These are phyloP conservation scores for Phytophthora syringae DNA, from an alignment of 352 stramenopile species.

Conservation along the genomic window DNA sequence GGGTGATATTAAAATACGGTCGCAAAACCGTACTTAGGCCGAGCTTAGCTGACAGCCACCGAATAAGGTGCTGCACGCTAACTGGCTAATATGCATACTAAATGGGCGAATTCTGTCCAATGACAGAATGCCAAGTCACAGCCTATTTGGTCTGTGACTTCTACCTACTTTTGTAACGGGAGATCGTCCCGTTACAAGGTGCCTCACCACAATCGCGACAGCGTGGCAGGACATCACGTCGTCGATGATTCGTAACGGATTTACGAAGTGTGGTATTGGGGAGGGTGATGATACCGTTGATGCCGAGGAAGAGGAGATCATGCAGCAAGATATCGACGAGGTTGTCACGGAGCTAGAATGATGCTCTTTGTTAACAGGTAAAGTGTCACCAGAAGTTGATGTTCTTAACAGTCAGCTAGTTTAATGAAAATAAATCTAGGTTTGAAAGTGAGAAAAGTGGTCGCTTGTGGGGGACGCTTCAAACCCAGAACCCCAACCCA, in stretches of 20 bases:
- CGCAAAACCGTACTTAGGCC: no score
- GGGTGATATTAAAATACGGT: no score
- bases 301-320: neutral
- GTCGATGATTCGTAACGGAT: neutral
- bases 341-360: neutral
- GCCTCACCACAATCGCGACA: no score
- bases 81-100: no score
- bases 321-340: neutral
- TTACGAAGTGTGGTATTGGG: neutral
- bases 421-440: neutral
- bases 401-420: neutral
- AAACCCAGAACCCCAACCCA: no score
- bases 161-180: no score
- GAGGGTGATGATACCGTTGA: neutral
- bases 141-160: no score
- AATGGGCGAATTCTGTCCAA: no score
- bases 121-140: no score
- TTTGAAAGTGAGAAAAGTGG: neutral
- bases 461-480: neutral
- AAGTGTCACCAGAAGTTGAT: neutral
- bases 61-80: no score
- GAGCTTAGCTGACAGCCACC: no score
- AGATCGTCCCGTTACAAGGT: no score
- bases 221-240: neutral
- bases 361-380: neutral